Base-by-base conservation (phyloP, 805 yeast genomes). In the Metschnikowia hibisci region DNA sequence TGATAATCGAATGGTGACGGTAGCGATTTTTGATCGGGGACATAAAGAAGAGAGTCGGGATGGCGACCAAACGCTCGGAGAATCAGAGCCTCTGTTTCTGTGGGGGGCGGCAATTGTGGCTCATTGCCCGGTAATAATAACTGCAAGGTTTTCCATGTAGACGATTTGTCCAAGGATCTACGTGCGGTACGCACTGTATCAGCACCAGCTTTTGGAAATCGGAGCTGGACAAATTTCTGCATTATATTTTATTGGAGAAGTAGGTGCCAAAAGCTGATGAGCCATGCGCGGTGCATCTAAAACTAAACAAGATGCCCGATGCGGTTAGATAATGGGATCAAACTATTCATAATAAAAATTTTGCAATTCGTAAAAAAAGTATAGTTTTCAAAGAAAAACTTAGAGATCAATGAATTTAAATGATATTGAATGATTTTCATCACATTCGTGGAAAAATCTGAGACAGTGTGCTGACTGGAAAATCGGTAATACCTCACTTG, bases 111-210 rank as follows among this genome's bases (percentile, higher is more conserved):
- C 29, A 20, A 20, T 34, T 13, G 4, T 26, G n/a, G 15, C 32
- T 43, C 34, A 15, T 28, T 32, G 15, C 39, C 42, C 10, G 49
- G 51, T 13, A 44, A 30, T 5, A 52, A 42, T 22, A 45, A 27
- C 39, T 48, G 37, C 27, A 52, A 40, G 14, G 43, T 26, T 10
- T 37, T 34, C 55, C 55, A 52, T 9, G 55, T 50, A 18, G 47
- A 34, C 12, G 48, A 39, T 3, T 46, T 40, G 32, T 52, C 54
- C 4, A 49, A 38, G 11, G 9, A 6, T 9, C 15, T 16, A 12
- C 29, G 25, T 2, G 6, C 25, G 6, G 32, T 6, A 14, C 31
- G 31, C 18, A 13, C 10, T 8, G 9, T 27, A 16, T 14, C 22
- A 15, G 25, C 25, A 12, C n/a, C 8, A 22, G 39, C 31, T 13